phyloP scores from a whole-genome alignment of 176 grass and related monocot species.

The Lolium multiflorum region DNA sequence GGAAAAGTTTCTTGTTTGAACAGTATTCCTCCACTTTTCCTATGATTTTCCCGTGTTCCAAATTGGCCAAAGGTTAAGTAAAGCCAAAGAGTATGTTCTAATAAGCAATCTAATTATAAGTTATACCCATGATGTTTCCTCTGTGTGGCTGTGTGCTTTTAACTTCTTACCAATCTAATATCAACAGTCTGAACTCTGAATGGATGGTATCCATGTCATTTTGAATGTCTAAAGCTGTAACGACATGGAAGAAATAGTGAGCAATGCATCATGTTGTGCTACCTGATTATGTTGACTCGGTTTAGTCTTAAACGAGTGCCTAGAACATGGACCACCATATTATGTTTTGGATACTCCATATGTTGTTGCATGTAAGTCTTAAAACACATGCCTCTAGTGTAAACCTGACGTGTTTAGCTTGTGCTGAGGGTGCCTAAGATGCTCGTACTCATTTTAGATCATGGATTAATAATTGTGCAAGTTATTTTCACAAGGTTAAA shows the following conservation, averaged over 20 bases:
- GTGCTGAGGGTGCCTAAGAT: not conserved
- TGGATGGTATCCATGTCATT: not conserved
- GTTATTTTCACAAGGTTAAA: constrained; percentile 5
- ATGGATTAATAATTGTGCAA: not conserved
- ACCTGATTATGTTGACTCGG: not conserved
- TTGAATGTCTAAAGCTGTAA: not conserved
- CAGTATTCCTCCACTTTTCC: no score
- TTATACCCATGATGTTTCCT: not conserved
- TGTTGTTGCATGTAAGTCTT: constrained; percentile 21
- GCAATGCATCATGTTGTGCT: not conserved
- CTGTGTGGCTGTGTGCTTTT: not conserved
- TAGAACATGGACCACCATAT: not conserved
- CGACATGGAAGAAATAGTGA: constrained; percentile 1
- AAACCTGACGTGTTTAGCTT: not conserved
- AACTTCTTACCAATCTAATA: not conserved
- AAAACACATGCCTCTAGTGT: not conserved
- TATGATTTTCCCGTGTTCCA: no score
- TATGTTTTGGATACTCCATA: not conserved
- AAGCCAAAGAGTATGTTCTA: not conserved
- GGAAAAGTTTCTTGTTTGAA: no score
- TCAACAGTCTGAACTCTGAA: not conserved
- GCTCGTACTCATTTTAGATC: not conserved
- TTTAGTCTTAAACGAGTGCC: not conserved
- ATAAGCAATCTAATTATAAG: not conserved
- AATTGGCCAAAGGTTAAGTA: no score